phyloP scores from a whole-genome alignment of 1,284 basidiomycete genomes.

The Mycosarcoma maydis region DNA sequence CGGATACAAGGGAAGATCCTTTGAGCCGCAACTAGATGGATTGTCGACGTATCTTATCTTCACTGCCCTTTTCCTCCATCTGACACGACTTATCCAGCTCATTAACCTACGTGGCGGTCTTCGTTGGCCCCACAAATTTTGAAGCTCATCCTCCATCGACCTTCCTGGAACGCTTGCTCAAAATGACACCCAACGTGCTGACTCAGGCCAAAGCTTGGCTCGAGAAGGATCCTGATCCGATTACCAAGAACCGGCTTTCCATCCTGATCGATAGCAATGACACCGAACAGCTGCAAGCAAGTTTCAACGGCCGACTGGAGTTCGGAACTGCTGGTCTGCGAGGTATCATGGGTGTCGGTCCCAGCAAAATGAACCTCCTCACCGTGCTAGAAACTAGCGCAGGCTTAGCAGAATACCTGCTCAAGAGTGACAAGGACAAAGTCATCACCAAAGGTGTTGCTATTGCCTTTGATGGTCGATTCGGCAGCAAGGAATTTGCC shows the following conservation, averaged over 20 bases:
- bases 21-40: too few species aligned
- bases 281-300: slow-evolving; percentile 36
- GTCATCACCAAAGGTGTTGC: slow-evolving; percentile 52
- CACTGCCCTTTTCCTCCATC: too few species aligned
- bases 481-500: slow-evolving; percentile 54
- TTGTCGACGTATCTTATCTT: too few species aligned
- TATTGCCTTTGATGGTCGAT: slow-evolving; percentile 59
- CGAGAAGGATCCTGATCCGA: slow-evolving; percentile 51
- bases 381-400: slow-evolving; percentile 55
- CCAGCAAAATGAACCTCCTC: slow-evolving; percentile 59
- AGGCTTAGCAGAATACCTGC: slow-evolving; percentile 49
- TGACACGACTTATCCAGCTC: too few species aligned
- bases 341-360: slow-evolving; percentile 56
- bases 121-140: too few species aligned
- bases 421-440: slow-evolving; percentile 30
- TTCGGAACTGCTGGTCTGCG: slow-evolving; percentile 60
- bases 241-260: slow-evolving; percentile 36
- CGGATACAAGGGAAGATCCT: neutral
- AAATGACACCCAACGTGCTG: slow-evolving; percentile 29
- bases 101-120: too few species aligned
- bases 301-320: slow-evolving; percentile 52
- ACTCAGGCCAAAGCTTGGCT: slow-evolving; percentile 52
- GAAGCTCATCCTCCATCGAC: too few species aligned
- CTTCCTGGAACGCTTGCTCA: neutral
- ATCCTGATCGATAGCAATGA: slow-evolving; percentile 40